Evolutionary conservation across 176 grass and related monocot genomes (phyloP).

Genomic region (Melocanna baccifera): DNA sequence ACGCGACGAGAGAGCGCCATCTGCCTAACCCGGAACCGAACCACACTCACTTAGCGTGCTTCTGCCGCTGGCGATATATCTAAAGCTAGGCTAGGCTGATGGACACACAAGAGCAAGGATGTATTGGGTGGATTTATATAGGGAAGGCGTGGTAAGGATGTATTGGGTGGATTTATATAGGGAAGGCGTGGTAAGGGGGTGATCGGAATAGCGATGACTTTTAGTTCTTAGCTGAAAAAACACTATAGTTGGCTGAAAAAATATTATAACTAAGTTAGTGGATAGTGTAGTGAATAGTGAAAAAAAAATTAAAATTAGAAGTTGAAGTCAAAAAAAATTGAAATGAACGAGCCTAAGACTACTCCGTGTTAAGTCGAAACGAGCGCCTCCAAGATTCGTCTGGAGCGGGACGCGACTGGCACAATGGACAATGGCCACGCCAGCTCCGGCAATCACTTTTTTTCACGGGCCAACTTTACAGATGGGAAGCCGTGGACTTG

Average conservation of each 20-base stretch:
- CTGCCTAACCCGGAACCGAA: background rate
- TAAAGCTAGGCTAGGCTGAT: background rate
- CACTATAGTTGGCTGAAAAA: too few species aligned
- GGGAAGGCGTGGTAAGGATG: background rate
- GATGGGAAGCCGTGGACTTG: background rate
- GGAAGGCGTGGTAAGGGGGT: background rate
- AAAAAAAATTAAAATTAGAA: too few species aligned
- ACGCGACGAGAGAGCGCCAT: slow-evolving; percentile 47
- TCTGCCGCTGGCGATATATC: background rate
- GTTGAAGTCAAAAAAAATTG: too few species aligned
- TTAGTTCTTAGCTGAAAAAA: too few species aligned
- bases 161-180: slow-evolving; percentile 25
- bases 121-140: slow-evolving; percentile 22
- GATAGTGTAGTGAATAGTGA: too few species aligned
- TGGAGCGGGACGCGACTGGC: background rate
- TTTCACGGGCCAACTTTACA: slow-evolving; percentile 2
- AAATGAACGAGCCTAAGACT: too few species aligned
- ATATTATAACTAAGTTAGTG: too few species aligned
- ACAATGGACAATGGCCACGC: background rate
- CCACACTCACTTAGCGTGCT: background rate
- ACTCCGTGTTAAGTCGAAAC: too few species aligned
- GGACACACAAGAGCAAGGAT: background rate
- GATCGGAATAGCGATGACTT: too few species aligned
- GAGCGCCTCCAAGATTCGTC: background rate
- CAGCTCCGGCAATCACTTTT: background rate